These are phyloP conservation scores for Pyronema omphalodes DNA, from an alignment of 495 filamentous ascomycete species.

Conservation along the genomic window DNA sequence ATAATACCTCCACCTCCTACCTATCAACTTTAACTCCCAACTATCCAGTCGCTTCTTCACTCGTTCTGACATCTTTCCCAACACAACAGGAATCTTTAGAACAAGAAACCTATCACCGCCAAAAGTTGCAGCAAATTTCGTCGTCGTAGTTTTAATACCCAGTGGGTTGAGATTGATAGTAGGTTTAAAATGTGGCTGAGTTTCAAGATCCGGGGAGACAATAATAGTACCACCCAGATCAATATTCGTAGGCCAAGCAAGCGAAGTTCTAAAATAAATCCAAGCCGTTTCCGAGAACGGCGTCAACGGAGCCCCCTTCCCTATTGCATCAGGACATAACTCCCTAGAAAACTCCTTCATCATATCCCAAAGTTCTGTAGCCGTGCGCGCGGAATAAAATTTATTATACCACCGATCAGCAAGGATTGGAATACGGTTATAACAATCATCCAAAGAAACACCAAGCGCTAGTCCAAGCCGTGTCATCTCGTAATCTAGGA, in stretches of 20 bases:
- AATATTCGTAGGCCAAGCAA: background rate
- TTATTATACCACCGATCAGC: conserved; percentile 6
- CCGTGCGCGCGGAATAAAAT: conserved; percentile 9
- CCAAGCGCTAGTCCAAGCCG: background rate
- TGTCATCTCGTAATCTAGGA: background rate
- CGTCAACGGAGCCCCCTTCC: conserved; percentile 2
- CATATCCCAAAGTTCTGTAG: conserved; percentile 8
- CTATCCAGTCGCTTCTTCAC: conserved; percentile 9
- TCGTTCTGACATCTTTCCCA: background rate
- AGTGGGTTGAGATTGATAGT: conserved; percentile 13
- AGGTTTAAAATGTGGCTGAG: background rate
- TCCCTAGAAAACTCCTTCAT: conserved; percentile 6
- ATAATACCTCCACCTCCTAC: conserved; percentile 20
- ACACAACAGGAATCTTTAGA: conserved; percentile 10
- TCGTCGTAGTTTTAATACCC: background rate
- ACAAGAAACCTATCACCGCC: conserved; percentile 22
- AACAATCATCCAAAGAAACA: background rate
- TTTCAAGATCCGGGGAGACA: background rate
- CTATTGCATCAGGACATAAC: background rate
- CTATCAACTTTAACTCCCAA: conserved; percentile 9
- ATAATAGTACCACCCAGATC: background rate
- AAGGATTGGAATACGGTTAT: background rate
- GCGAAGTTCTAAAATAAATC: conserved; percentile 6
- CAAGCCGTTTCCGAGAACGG: conserved; percentile 9
- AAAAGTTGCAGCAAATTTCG: conserved; percentile 18